A percentile compares a stretch with the other conserved stretches of the same genome.
Conservation (phyloP, 176 grass and related monocot species). For the Musa troglodytarum region DNA sequence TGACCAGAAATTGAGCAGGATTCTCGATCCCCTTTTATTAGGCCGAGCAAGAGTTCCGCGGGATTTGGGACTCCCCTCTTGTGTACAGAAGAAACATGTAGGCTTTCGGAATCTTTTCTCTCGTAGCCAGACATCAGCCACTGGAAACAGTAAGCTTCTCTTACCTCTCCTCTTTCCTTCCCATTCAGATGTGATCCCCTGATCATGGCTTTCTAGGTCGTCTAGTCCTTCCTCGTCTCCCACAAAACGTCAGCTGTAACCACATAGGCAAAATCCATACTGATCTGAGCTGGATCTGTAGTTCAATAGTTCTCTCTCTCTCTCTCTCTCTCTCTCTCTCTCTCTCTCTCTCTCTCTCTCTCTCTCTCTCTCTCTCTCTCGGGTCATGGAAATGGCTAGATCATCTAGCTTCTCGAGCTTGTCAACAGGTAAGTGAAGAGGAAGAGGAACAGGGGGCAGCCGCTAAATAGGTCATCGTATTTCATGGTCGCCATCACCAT, state of each 20-base stretch:
- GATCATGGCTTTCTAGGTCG: too few relatives aligned
- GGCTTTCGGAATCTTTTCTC: background rate
- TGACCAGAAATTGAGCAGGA: background rate
- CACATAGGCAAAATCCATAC: background rate
- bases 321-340: background rate
- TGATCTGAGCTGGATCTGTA: background rate
- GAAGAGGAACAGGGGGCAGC: background rate
- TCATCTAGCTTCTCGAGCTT: background rate
- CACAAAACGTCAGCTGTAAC: too few relatives aligned
- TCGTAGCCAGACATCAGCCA: background rate
- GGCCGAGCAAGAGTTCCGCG: background rate
- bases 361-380: background rate
- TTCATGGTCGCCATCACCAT: too few relatives aligned
- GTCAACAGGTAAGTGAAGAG: background rate
- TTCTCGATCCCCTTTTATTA: background rate
- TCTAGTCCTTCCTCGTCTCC: too few relatives aligned
- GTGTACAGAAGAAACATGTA: slow-evolving; percentile 9
- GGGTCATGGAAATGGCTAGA: background rate
- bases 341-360: background rate
- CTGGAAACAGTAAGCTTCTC: background rate
- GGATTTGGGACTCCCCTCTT: background rate
- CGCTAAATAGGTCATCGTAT: too few relatives aligned
- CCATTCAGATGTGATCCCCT: too few relatives aligned
- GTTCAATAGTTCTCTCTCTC: background rate
- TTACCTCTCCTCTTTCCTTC: background rate